Conservation (phyloP, 345 rosid species). For the Eucalyptus cloeziana region DNA sequence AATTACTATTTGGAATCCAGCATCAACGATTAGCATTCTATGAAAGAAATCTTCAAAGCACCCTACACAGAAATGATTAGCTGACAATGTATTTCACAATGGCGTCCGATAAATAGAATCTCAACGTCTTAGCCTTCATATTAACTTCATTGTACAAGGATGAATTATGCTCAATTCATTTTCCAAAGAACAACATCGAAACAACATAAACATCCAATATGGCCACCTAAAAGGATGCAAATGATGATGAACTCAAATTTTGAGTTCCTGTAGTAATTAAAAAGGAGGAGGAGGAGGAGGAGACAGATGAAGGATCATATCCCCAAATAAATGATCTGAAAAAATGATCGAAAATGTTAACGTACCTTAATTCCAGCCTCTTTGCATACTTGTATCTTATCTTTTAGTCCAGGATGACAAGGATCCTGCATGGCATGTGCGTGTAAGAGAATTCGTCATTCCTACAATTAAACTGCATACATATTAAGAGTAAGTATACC, state of each 20-base stretch:
- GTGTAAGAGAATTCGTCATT: not conserved
- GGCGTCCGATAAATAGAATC: not conserved
- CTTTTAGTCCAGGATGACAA: constrained; percentile 74
- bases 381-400: constrained; percentile 63
- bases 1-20: not conserved
- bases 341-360: not conserved
- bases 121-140: not conserved
- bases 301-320: not conserved
- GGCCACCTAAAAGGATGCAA: not conserved
- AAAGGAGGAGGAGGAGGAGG: not conserved
- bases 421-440: constrained; percentile 52
- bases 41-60: not conserved
- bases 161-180: not conserved
- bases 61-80: not conserved
- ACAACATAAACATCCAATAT: not conserved
- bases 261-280: not conserved
- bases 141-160: not conserved
- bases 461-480: not conserved
- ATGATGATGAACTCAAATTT: not conserved
- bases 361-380: constrained; percentile 83
- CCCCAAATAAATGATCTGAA: not conserved
- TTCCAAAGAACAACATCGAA: not conserved
- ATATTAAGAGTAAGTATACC: not conserved
- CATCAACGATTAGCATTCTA: not conserved
- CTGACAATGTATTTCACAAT: not conserved